Percentiles rank a stretch among this genome's conserved stretches.
Conservation (phyloP, 2,329 filamentous ascomycete genomes). For the Sporothrix brunneoviolacea region DNA sequence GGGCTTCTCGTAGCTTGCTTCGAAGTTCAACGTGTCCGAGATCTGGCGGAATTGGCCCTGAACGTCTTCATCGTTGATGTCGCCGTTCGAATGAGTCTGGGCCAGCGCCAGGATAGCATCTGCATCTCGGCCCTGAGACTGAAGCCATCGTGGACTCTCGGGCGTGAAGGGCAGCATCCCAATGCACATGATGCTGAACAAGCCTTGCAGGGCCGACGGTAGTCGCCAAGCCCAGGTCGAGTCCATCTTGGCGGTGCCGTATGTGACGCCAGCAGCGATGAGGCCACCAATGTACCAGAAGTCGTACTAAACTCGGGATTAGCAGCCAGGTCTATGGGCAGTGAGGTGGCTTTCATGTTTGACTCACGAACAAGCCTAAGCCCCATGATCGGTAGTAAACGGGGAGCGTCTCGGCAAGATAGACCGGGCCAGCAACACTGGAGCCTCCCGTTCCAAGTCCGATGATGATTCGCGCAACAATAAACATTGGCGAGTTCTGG, state of each 20-base stretch:
- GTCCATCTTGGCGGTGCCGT: constrained; percentile 8
- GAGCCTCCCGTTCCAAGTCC: constrained; percentile 33
- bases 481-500: constrained; percentile 24
- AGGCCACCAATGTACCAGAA: constrained; percentile 4
- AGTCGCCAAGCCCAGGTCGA: constrained; percentile 19
- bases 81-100: too few species aligned
- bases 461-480: constrained; percentile 21
- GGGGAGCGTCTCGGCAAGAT: constrained; percentile 13
- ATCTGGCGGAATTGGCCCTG: too few species aligned
- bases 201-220: constrained; percentile 19
- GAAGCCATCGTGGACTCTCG: constrained; percentile 16
- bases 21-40: too few species aligned
- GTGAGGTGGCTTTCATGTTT: too few species aligned
- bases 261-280: constrained; percentile 3
- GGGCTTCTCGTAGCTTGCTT: too few species aligned
- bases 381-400: constrained; percentile 26
- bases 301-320: too few species aligned
- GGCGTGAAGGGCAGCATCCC: constrained; percentile 17
- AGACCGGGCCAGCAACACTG: constrained; percentile 4
- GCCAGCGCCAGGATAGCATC: too few species aligned
- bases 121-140: constrained; percentile 10
- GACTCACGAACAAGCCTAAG: constrained; percentile 30
- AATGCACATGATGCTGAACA: constrained; percentile 22
- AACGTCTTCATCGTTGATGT: too few species aligned
- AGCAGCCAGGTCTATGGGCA: too few species aligned